Base-by-base conservation (phyloP, 1,139 yeast species). In the Petasospora rhodanensis region DNA sequence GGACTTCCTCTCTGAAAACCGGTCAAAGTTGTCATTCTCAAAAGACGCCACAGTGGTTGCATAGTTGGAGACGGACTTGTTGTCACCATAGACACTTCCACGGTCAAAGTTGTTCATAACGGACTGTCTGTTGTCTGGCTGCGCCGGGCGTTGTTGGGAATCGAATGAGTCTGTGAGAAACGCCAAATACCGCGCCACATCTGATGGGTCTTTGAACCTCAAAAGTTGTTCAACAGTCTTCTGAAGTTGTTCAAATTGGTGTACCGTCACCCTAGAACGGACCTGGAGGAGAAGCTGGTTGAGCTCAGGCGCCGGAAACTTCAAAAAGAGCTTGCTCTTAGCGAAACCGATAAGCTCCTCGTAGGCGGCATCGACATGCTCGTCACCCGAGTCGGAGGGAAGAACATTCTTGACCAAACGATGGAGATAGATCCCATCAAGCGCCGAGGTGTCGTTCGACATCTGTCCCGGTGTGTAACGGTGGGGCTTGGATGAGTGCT, bases 301-400 rank as follows among this genome's bases (percentile, higher is more conserved):
- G 7, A 33, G 22, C 8, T 25, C 14, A 9, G 22, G 22, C 12
- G 28, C 9, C 23, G 28, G 29, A 23, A n/a, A 41, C 28, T 14
- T 28, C 33, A 8, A 21, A 29, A n/a, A 45, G 27, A 15, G 28
- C 10, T 12, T 22, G 20, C 29, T 35, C 11, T 23, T 26, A 15
- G 33, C 16, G 23, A 31, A 31, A 13, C 31, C 35, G 18, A 31
- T 23, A 7, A 50, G 35, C 15, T 49, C 52, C 31, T 43, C 38
- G 43, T 35, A 35, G 38, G 66, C 49, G 23, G 64, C 58, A 30
- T 62, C 62, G 3, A 53, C 48, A 37, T 61, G 66, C 24, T 62
- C 69, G 3, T 59, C 59, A 0, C 70, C 70, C 32, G 64, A 55
- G 26, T 63, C 70, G 1, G 48, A 28, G 3, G 75, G 73, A 1